phyloP scores from a whole-genome alignment of 2,329 filamentous ascomycete species.

The Clonostachys rhizophaga region DNA sequence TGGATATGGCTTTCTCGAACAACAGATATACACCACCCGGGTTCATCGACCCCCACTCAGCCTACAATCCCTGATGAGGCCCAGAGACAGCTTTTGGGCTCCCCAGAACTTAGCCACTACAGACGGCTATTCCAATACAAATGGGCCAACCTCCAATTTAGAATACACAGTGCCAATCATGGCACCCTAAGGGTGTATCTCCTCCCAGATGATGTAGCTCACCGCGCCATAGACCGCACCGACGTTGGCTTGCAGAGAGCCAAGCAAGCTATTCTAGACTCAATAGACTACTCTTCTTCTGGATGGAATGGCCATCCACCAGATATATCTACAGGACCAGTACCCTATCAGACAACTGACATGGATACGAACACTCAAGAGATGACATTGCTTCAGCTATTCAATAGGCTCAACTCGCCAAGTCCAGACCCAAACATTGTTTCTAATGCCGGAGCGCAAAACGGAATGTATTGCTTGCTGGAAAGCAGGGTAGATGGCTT shows the following conservation, averaged over 20 bases:
- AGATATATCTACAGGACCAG: slow-evolving; percentile 27
- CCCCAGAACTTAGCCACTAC: slow-evolving; percentile 13
- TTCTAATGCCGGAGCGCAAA: slow-evolving; percentile 40
- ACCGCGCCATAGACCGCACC: slow-evolving; percentile 44
- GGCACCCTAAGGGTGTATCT: slow-evolving; percentile 49
- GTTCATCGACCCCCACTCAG: no score
- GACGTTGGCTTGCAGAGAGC: slow-evolving; percentile 35
- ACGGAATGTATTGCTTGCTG: slow-evolving; percentile 52
- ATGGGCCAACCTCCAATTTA: slow-evolving; percentile 41
- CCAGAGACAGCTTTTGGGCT: slow-evolving; percentile 19
- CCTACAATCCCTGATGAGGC: slow-evolving; percentile 9
- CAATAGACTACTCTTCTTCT: slow-evolving; percentile 48
- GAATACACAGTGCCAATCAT: neutral
- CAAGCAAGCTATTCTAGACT: slow-evolving; percentile 41
- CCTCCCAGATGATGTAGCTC: slow-evolving; percentile 61
- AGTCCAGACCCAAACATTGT: slow-evolving; percentile 46
- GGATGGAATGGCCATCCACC: slow-evolving; percentile 46
- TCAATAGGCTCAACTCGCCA: slow-evolving; percentile 70
- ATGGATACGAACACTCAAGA: slow-evolving; percentile 18
- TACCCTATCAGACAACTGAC: neutral
- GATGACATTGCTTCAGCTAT: slow-evolving; percentile 61
- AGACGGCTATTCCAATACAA: slow-evolving; percentile 20
- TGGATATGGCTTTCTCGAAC: slow-evolving; percentile 20
- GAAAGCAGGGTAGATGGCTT: slow-evolving; percentile 50
- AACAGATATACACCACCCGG: slow-evolving; percentile 5